Evolutionary conservation across 179 eudicot species (phyloP), one percentile per base, ranked within the genome.

Genomic region (Camellia oleifera): DNA sequence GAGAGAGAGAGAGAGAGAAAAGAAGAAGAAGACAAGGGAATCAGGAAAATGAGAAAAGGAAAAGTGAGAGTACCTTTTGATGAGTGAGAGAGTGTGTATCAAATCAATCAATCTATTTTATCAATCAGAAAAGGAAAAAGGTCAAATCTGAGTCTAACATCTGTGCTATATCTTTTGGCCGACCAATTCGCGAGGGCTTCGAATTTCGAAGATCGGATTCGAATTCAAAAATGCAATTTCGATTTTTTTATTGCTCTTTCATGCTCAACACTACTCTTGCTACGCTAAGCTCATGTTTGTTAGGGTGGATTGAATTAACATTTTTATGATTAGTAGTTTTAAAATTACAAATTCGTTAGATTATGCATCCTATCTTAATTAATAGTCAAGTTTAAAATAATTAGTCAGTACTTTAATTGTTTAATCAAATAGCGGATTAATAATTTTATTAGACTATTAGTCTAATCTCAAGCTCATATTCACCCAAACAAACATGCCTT

Each of bases 141-240:
- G 52, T 44, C 52, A 17, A 69, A 69, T 45, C 54, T 17, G 23
- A 46, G 56, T 17, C 20, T 32, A 50, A 11, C 74, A 46, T 46
- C 46, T 7, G 69, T 46, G 32, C 57, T 17, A 32, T 26, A 4
- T 62, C 66, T 62, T 62, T 18, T 18, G 9, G 2, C 18, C 7
- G 40, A 18, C 75, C 58, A 71, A 50, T 70, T 70, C 23, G 14
- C 53, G 4, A 57, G 62, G 18, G 66, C 66, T 62, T 62, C 32
- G 58, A 71, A 71, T 26, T 62, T 62, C 66, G 58, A 71, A 71
- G 40, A 7, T 71, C 15, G 58, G 75, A 18, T 48, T 71, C 75
- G 58, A 71, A 71, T n/a, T 71, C 54, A 69, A 44, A 45, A 48
- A 20, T 2, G 5, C 48, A 48, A 56, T 4, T 56, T 9, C 61